These are phyloP conservation scores for Inonotus hispidus DNA, from an alignment of 1,284 basidiomycete species.

Conservation along the genomic window DNA sequence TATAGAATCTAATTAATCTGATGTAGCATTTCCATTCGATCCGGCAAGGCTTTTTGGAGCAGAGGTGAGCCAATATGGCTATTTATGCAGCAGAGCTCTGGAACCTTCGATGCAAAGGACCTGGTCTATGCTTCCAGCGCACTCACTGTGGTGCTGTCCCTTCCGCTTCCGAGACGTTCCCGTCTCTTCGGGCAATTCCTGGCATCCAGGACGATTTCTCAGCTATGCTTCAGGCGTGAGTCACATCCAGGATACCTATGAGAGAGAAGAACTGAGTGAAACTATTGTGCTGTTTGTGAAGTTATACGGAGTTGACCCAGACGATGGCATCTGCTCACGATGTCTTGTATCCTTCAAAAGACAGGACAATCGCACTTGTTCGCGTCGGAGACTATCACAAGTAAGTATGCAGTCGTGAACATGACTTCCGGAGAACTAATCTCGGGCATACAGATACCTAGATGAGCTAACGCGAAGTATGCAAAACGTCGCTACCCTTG, in stretches of 20 bases:
- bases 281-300: neutral
- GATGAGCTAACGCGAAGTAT: slow-evolving; percentile 27
- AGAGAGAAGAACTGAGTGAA: neutral
- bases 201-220: slow-evolving; percentile 24
- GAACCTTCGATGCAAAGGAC: slow-evolving; percentile 22
- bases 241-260: neutral
- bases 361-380: slow-evolving; percentile 31
- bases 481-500: neutral
- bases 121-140: slow-evolving; percentile 32
- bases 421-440: neutral
- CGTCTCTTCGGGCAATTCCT: slow-evolving; percentile 22
- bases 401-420: slow-evolving; percentile 13
- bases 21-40: slow-evolving; percentile 18
- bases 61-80: slow-evolving; percentile 18
- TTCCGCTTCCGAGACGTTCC: slow-evolving; percentile 32
- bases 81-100: neutral
- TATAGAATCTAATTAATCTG: neutral
- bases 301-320: slow-evolving; percentile 32
- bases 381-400: slow-evolving; percentile 36
- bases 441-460: slow-evolving; percentile 20
- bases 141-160: slow-evolving; percentile 22
- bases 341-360: slow-evolving; percentile 33
- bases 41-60: slow-evolving; percentile 35
- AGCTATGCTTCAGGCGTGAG: slow-evolving; percentile 22
- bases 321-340: slow-evolving; percentile 39